phyloP scores from a whole-genome alignment of 2,329 filamentous ascomycete genomes.

The Monilinia fructigena region DNA sequence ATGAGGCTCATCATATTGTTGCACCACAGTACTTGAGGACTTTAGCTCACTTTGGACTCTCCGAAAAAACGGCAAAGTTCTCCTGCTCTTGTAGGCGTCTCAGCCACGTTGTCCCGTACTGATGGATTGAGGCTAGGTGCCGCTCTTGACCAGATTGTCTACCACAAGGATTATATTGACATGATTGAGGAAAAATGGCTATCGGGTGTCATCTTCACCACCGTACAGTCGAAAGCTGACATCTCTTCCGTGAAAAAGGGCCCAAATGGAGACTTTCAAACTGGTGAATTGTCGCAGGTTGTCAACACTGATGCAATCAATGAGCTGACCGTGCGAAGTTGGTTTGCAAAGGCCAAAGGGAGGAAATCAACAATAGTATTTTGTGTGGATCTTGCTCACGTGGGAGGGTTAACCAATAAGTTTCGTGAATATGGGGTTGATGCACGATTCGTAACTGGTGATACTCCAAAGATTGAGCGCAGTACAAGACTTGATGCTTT shows the following conservation, averaged over 20 bases:
- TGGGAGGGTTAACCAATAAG: constrained; percentile 67
- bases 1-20: constrained; percentile 96
- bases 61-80: constrained; percentile 48
- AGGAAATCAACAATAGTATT: constrained; percentile 89
- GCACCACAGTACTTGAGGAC: constrained; percentile 74
- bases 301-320: constrained; percentile 84
- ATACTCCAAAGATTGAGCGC: constrained; percentile 69
- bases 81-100: constrained; percentile 82
- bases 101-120: constrained; percentile 74
- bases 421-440: constrained; percentile 80
- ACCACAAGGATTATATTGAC: constrained; percentile 80
- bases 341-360: constrained; percentile 71
- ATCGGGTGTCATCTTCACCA: constrained; percentile 89
- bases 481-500: constrained; percentile 73
- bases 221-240: constrained; percentile 79
- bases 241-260: constrained; percentile 66
- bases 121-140: constrained; percentile 80
- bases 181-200: constrained; percentile 92
- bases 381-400: constrained; percentile 86
- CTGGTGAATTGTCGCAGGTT: constrained; percentile 71
- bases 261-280: constrained; percentile 74
- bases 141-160: constrained; percentile 93
- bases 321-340: constrained; percentile 79
- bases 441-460: constrained; percentile 81
- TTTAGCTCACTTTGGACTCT: constrained; percentile 75